phyloP scores from a whole-genome alignment of 352 stramenopile genomes.

The Phytophthora citrophthora region DNA sequence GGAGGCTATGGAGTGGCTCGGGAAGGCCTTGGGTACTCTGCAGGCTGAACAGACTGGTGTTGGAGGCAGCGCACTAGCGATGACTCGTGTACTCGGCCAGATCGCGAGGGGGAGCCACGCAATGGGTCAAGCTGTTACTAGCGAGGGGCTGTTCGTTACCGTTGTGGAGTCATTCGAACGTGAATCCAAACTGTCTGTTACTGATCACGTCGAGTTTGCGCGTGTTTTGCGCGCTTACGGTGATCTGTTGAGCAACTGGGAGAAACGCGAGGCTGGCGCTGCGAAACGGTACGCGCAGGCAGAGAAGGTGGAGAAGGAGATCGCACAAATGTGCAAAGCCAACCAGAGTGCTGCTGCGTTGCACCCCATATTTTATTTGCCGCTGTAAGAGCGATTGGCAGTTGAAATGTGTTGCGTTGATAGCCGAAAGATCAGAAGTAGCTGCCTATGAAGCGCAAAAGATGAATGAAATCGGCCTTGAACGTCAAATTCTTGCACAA shows the following conservation, averaged over 20 bases:
- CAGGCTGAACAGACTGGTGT: conserved; percentile 54
- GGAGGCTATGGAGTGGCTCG: conserved; percentile 73
- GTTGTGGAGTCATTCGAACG: conserved; percentile 77
- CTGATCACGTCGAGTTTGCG: conserved; percentile 75
- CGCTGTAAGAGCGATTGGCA: conserved; percentile 33
- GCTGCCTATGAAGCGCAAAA: conserved; percentile 14
- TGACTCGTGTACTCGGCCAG: conserved; percentile 68
- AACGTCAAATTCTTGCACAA: not conserved
- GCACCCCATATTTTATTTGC: conserved; percentile 63
- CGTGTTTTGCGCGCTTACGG: conserved; percentile 65
- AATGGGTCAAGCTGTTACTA: conserved; percentile 72
- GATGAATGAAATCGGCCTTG: conserved; percentile 11
- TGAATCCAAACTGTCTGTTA: conserved; percentile 52
- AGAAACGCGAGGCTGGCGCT: conserved; percentile 57
- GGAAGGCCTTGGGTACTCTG: conserved; percentile 68
- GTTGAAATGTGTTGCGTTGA: conserved; percentile 16
- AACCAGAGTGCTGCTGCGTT: conserved; percentile 40
- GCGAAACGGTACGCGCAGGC: conserved; percentile 51
- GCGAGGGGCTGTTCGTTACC: conserved; percentile 73
- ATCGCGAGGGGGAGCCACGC: conserved; percentile 72
- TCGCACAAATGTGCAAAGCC: conserved; percentile 35
- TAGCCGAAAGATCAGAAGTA: conserved; percentile 8
- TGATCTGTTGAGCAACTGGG: conserved; percentile 57
- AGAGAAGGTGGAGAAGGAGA: conserved; percentile 42
- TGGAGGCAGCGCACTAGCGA: conserved; percentile 56